These are phyloP conservation scores for Skeletonema marinoi DNA, from an alignment of 108 stramenopile genomes.

Conservation along the genomic window DNA sequence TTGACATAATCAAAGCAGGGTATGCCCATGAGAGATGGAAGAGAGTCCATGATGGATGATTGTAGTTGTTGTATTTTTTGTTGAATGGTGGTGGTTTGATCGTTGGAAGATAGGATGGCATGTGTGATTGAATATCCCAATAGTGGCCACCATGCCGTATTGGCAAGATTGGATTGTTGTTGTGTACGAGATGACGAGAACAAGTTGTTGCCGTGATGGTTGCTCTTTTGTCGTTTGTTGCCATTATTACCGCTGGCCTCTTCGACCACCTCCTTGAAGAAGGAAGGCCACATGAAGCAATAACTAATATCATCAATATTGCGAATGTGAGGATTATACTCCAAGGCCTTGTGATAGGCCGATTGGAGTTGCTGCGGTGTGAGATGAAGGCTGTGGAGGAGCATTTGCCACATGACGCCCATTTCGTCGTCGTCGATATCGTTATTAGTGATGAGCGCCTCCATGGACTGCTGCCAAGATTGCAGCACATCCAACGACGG, in stretches of 20 bases:
- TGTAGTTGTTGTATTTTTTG: constrained; percentile 17
- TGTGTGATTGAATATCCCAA: constrained; percentile 37
- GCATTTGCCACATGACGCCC: constrained; percentile 22
- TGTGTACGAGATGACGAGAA: background rate
- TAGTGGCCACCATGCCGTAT: constrained; percentile 28
- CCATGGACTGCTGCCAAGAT: background rate
- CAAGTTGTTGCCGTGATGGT: background rate
- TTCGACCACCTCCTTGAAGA: constrained; percentile 2
- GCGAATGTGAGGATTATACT: background rate
- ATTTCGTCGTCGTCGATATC: background rate
- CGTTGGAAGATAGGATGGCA: constrained; percentile 6
- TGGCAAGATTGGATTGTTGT: background rate
- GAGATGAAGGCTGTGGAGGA: constrained; percentile 6
- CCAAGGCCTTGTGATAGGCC: background rate
- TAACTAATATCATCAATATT: background rate
- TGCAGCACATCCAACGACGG: background rate
- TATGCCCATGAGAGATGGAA: constrained; percentile 23
- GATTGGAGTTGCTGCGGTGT: constrained; percentile 1
- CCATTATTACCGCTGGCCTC: background rate
- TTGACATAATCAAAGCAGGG: constrained; percentile 10
- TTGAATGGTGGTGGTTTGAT: constrained; percentile 2
- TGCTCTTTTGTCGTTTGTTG: background rate
- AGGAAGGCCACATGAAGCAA: constrained; percentile 21
- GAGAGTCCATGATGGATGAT: constrained; percentile 3
- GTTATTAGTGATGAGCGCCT: background rate